Conservation (phyloP, 2,329 filamentous ascomycete genomes). For the Diaporthe humulicola region DNA sequence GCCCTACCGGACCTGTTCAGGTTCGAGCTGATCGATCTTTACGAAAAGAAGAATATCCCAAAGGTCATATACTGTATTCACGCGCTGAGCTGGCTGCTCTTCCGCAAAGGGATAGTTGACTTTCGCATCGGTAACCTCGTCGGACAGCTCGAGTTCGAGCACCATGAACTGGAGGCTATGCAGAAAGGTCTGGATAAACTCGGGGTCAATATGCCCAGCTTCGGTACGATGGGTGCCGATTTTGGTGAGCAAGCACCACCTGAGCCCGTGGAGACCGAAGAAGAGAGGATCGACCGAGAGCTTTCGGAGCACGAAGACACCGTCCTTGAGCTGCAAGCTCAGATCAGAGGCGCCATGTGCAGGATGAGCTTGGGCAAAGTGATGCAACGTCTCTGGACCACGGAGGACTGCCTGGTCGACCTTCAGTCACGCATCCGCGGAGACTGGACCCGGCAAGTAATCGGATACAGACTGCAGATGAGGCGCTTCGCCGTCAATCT, state of each 20-base stretch:
- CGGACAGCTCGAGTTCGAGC: constrained; percentile 95
- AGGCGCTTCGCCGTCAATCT: constrained; percentile 81
- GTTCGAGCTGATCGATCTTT: constrained; percentile 96
- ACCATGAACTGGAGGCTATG: constrained; percentile 96
- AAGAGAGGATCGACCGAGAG: constrained; percentile 88
- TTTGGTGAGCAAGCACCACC: constrained; percentile 83
- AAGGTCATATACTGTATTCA: constrained; percentile 99
- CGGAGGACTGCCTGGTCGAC: constrained; percentile 82
- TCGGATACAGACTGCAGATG: constrained; percentile 87
- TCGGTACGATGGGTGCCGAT: constrained; percentile 95
- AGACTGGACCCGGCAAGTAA: constrained; percentile 87
- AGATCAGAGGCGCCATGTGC: constrained; percentile 84
- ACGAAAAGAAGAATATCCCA: constrained; percentile 99
- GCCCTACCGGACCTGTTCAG: constrained; percentile 95
- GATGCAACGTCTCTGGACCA: constrained; percentile 93
- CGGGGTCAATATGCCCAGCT: constrained; percentile 95
- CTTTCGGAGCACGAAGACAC: constrained; percentile 79
- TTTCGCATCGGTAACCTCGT: constrained; percentile 98
- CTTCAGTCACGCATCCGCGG: constrained; percentile 90
- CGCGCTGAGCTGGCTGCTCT: constrained; percentile 96
- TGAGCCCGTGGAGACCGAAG: constrained; percentile 86
- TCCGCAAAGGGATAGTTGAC: constrained; percentile 92
- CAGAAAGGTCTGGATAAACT: constrained; percentile 97
- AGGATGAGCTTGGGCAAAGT: constrained; percentile 81
- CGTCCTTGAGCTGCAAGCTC: constrained; percentile 86